These are phyloP conservation scores for Sordariomycetes sp. DNA, from an alignment of 2,329 filamentous ascomycete species.

Conservation along the genomic window DNA sequence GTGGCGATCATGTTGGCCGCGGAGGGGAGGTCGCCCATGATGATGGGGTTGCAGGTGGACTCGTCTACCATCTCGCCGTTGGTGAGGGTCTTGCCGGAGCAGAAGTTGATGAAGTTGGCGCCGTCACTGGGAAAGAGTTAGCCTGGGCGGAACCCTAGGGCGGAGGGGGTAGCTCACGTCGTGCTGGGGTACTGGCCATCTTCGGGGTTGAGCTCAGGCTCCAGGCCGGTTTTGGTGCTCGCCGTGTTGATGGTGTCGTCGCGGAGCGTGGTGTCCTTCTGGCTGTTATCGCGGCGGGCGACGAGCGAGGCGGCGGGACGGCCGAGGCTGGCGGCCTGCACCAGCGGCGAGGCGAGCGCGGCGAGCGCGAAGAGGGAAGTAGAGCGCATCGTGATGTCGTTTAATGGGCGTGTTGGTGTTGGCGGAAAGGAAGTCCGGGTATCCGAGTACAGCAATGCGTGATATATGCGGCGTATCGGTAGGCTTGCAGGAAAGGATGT, in stretches of 20 bases:
- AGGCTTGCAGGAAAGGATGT: too few relatives aligned
- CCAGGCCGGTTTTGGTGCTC: background rate
- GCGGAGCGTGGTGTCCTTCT: background rate
- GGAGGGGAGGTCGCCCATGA: conserved; percentile 45
- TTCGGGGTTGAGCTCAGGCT: background rate
- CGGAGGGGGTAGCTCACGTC: background rate
- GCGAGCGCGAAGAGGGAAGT: background rate
- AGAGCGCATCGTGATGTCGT: background rate
- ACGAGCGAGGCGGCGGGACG: background rate
- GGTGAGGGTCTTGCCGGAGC: conserved; percentile 38
- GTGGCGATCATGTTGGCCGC: conserved; percentile 41
- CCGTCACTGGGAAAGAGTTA: conserved; percentile 23
- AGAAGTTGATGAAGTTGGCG: conserved; percentile 52
- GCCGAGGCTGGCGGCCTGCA: background rate
- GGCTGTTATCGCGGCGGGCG: background rate
- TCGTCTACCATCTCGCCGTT: conserved; percentile 38
- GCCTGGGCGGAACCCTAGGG: background rate
- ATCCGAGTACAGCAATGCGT: too few relatives aligned
- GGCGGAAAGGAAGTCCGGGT: background rate
- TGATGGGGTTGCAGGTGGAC: conserved; percentile 47
- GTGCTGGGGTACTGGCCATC: background rate
- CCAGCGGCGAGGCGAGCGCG: background rate
- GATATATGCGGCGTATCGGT: too few relatives aligned
- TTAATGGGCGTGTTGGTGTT: background rate
- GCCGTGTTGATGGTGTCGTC: background rate